Evolutionary conservation across 176 grass and related monocot genomes (phyloP), one percentile per base, ranked within the genome.

Genomic region (Aegilops umbellulata): DNA sequence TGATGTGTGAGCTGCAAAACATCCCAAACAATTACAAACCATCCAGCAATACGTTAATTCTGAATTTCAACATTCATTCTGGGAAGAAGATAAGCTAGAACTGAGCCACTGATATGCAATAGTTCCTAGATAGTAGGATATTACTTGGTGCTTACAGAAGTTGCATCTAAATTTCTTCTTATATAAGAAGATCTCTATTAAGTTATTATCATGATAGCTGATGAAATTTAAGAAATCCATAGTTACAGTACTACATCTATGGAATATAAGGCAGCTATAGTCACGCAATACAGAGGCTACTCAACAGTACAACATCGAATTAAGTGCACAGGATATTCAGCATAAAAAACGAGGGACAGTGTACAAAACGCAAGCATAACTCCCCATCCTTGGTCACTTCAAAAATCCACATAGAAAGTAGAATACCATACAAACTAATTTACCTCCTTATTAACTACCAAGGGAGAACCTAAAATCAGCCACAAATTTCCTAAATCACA

Each of bases 1-100:
- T n/a, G 35, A 42, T 84, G 57, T 76, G 55, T 6, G 11, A 74
- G 34, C 89, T 90, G 85, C 75, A 87, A 91, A 86, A 38, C n/a
- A 91, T 80, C 62, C 8, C 49, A 49, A 84, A 47, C 11, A 24
- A 47, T 76, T 34, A 86, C 3, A 27, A 3, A 35, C 26, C 29
- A 73, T 88, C n/a, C 38, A 39, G 29, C 6, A 10, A 80, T 42
- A 27, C 14, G 80, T 4, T 31, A 7, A 51, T 75, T 32, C 12
- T 27, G 42, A 83, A 11, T 30, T 17, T 74, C 4, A 84, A 7
- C 55, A 58, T n/a, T 19, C 31, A 60, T 61, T 22, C 49, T 2
- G 26, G 65, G 44, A 84, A 74, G 53, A 26, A 19, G 14, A 60
- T 1, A 71, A 74, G 69, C 4, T 26, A 20, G 17, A 34, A 62